Conservation (phyloP, 495 filamentous ascomycete species). For the Darksidea phi region DNA sequence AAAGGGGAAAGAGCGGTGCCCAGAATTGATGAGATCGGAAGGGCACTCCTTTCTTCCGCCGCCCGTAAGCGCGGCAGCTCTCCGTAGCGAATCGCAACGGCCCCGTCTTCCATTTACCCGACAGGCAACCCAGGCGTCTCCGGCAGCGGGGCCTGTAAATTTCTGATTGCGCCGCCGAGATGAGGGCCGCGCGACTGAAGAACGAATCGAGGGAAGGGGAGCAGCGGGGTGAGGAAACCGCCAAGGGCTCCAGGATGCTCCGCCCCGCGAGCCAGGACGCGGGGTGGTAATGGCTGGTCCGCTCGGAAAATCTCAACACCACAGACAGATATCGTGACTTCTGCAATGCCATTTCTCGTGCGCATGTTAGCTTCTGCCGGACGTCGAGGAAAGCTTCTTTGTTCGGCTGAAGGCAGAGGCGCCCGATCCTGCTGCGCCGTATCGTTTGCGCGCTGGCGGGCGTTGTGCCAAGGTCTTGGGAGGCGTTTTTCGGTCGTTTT, state of each 20-base stretch:
- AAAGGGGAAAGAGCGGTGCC: neutral
- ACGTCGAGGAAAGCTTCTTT: slow-evolving; percentile 20
- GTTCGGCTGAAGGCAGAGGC: slow-evolving; percentile 5
- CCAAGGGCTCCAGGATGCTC: slow-evolving; percentile 16
- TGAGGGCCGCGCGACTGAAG: slow-evolving; percentile 6
- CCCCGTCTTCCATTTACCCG: slow-evolving; percentile 27
- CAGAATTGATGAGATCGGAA: slow-evolving; percentile 3
- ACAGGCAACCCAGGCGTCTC: neutral
- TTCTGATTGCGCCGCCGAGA: neutral
- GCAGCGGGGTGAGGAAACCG: neutral
- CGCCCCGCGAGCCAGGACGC: slow-evolving; percentile 17
- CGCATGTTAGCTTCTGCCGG: neutral
- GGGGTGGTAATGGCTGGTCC: slow-evolving; percentile 1
- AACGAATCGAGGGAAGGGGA: neutral
- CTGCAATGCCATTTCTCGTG: neutral
- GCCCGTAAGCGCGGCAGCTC: slow-evolving; percentile 9
- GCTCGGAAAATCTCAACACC: slow-evolving; percentile 3
- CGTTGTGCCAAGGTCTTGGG: slow-evolving; percentile 33
- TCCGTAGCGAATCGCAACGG: slow-evolving; percentile 13
- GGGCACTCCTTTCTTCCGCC: neutral
- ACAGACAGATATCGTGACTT: slow-evolving; percentile 3
- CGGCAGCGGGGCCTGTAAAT: slow-evolving; percentile 11
- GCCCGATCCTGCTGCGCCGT: slow-evolving; percentile 20
- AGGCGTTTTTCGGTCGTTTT: slow-evolving; percentile 32
- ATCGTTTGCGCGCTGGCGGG: slow-evolving; percentile 5